phyloP scores from a whole-genome alignment of 1,284 basidiomycete genomes.

The Volvariella surrecta region DNA sequence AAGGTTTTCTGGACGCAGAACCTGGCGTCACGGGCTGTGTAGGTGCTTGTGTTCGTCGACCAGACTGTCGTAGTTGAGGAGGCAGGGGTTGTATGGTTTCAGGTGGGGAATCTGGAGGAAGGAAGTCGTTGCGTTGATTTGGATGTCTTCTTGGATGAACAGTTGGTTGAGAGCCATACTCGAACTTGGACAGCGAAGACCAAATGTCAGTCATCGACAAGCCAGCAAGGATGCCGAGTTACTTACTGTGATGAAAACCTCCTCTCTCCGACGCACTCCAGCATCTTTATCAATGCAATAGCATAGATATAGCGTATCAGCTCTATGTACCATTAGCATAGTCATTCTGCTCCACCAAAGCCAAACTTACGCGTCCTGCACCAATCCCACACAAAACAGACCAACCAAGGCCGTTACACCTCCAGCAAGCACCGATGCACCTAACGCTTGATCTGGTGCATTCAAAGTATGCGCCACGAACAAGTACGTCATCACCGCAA shows the following conservation, averaged over 20 bases:
- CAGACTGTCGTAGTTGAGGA: background rate
- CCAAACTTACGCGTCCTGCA: slow-evolving; percentile 61
- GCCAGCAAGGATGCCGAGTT: background rate
- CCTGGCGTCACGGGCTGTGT: slow-evolving; percentile 4
- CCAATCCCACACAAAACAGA: slow-evolving; percentile 73
- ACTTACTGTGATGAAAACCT: slow-evolving; percentile 67
- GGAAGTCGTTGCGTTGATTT: slow-evolving; percentile 5
- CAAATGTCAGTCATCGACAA: background rate
- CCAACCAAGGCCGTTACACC: slow-evolving; percentile 77
- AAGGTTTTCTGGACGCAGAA: background rate
- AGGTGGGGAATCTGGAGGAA: slow-evolving; percentile 3
- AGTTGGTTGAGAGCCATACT: slow-evolving; percentile 15
- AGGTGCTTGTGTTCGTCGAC: slow-evolving; percentile 4
- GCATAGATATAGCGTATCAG: slow-evolving; percentile 83
- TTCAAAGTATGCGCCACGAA: slow-evolving; percentile 80
- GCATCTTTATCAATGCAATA: slow-evolving; percentile 81
- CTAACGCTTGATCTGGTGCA: slow-evolving; percentile 72
- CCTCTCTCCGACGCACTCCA: slow-evolving; percentile 52
- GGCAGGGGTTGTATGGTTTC: background rate
- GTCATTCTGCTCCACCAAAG: background rate
- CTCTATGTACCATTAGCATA: slow-evolving; percentile 23
- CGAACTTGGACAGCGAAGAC: slow-evolving; percentile 14
- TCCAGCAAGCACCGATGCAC: slow-evolving; percentile 72
- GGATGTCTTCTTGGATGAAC: slow-evolving; percentile 6
- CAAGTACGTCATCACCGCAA: slow-evolving; percentile 76